phyloP scores from a whole-genome alignment of 2,329 filamentous ascomycete genomes.

The Aspergillus sclerotialis region DNA sequence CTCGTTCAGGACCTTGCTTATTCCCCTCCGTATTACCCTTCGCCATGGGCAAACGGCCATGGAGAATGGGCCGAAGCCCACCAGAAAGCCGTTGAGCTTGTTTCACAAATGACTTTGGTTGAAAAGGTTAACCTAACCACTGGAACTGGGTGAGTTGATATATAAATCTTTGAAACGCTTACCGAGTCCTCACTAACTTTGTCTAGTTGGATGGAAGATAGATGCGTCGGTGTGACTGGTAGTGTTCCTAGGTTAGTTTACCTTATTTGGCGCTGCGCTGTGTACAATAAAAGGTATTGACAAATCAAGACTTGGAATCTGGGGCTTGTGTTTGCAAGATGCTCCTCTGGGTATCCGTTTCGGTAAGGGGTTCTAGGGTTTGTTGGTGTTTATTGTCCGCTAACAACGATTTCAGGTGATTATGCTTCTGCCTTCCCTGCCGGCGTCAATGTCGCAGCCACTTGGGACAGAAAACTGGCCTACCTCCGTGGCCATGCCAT shows the following conservation, averaged over 20 bases:
- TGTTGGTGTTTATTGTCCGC: too few species aligned
- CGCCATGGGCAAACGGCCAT: conserved; percentile 73
- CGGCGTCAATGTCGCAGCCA: conserved; percentile 73
- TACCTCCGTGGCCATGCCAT: conserved; percentile 63
- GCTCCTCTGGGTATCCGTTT: conserved; percentile 73
- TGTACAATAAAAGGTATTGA: too few species aligned
- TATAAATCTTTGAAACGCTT: background rate
- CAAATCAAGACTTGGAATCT: conserved; percentile 46
- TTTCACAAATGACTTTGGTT: conserved; percentile 70
- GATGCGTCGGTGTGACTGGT: conserved; percentile 67
- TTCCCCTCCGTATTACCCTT: conserved; percentile 69
- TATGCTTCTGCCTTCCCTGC: conserved; percentile 76
- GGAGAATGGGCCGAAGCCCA: conserved; percentile 74
- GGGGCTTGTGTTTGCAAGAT: conserved; percentile 77
- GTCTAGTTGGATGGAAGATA: conserved; percentile 57
- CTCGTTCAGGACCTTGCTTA: conserved; percentile 22
- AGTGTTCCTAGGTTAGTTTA: conserved; percentile 34
- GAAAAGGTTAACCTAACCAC: conserved; percentile 97
- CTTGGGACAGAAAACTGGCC: conserved; percentile 69
- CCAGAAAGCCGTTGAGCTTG: conserved; percentile 66
- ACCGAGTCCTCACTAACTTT: conserved; percentile 4
- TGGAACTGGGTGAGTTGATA: conserved; percentile 63
- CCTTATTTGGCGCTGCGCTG: too few species aligned
- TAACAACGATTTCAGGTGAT: conserved; percentile 46
- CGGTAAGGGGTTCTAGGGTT: too few species aligned